Evolutionary conservation across 1,284 basidiomycete species (phyloP).

Genomic region (Ustilago vetiveriae): DNA sequence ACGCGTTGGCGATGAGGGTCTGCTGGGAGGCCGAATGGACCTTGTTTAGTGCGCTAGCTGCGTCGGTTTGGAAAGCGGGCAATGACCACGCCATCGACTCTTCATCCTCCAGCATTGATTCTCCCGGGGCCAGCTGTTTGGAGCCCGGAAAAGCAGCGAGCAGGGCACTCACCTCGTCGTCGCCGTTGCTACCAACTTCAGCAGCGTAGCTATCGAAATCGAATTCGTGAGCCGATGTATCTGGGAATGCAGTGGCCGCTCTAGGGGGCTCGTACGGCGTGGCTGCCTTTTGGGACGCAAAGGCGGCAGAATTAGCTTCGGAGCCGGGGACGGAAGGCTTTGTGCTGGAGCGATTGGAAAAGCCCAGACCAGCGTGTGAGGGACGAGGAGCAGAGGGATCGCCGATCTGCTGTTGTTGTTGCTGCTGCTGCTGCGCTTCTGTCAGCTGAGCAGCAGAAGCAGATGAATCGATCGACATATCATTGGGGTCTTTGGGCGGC

Average conservation of each 20-base stretch:
- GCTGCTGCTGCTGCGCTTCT: slow-evolving; percentile 14
- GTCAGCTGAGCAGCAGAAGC: slow-evolving; percentile 8
- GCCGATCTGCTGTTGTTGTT: too few relatives aligned
- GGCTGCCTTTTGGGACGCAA: slow-evolving; percentile 1
- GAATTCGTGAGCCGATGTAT: slow-evolving; percentile 7
- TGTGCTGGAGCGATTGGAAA: slow-evolving; percentile 17
- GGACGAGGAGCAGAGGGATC: slow-evolving; percentile 17
- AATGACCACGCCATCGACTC: slow-evolving; percentile 16
- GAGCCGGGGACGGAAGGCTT: slow-evolving; percentile 12
- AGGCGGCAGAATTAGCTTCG: not conserved
- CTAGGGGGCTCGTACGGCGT: slow-evolving; percentile 22
- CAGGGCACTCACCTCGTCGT: slow-evolving; percentile 45
- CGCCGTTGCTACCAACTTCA: slow-evolving; percentile 8
- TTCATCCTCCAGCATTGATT: slow-evolving; percentile 39
- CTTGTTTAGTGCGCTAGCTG: not conserved
- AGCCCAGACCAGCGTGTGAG: slow-evolving; percentile 54
- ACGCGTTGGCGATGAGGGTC: too few relatives aligned
- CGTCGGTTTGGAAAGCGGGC: slow-evolving; percentile 29
- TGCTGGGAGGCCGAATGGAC: too few relatives aligned
- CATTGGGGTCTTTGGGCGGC: slow-evolving; percentile 16
- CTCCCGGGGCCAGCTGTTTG: slow-evolving; percentile 34
- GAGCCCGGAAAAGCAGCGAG: slow-evolving; percentile 50
- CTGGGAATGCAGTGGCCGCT: slow-evolving; percentile 6
- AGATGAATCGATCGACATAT: slow-evolving; percentile 5
- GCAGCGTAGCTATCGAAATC: slow-evolving; percentile 6